A percentile compares a stretch with the other conserved stretches of the same genome.
Conservation (phyloP, 192 early-diverging fungal species). For the Rhizophagus prolifer region DNA sequence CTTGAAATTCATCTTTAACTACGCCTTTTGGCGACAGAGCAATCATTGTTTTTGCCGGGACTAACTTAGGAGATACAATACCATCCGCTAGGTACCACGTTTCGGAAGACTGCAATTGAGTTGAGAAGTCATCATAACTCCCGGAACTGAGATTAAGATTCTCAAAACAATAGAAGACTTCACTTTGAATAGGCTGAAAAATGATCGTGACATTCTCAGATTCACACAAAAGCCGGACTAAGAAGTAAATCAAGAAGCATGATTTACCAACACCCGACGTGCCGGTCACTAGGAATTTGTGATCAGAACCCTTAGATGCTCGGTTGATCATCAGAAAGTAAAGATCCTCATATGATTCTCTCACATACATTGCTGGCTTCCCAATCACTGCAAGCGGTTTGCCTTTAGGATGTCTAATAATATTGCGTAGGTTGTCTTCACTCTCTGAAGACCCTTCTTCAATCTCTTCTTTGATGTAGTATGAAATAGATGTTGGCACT, state of each 20-base stretch:
- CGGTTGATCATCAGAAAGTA: constrained; percentile 16
- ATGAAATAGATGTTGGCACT: too few species aligned
- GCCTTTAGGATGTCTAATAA: not conserved
- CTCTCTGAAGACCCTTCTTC: not conserved
- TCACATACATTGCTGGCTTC: constrained; percentile 23
- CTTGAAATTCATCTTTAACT: constrained; percentile 8
- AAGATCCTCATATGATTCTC: constrained; percentile 32
- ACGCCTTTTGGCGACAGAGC: not conserved
- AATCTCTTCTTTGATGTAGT: too few species aligned
- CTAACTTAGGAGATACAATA: not conserved
- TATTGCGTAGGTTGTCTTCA: not conserved
- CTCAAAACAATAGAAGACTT: constrained; percentile 6
- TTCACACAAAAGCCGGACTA: constrained; percentile 35
- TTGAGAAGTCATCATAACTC: not conserved
- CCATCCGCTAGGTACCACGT: constrained; percentile 9
- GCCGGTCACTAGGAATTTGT: constrained; percentile 34
- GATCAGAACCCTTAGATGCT: not conserved
- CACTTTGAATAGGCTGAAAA: not conserved
- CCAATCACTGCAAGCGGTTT: not conserved
- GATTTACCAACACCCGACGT: constrained; percentile 41
- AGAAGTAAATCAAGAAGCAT: constrained; percentile 37
- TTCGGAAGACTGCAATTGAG: not conserved
- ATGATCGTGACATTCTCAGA: constrained; percentile 18
- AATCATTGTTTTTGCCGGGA: not conserved
- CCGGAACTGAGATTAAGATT: not conserved